Evolutionary conservation across 2,329 filamentous ascomycete genomes (phyloP), one percentile per base, ranked within the genome.

Genomic region (Drechslerella coelobrocha): DNA sequence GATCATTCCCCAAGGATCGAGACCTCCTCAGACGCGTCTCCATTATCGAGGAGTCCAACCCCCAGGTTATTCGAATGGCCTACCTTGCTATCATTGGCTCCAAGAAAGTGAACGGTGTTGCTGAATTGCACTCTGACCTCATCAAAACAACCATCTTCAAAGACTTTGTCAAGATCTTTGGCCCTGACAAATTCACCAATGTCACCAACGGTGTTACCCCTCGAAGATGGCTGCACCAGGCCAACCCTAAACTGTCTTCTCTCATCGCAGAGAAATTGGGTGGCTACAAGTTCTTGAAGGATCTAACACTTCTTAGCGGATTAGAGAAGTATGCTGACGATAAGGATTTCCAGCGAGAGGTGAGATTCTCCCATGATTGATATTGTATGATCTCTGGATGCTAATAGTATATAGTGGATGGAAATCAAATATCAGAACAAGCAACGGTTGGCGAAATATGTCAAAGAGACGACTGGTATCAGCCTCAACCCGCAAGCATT

Each of bases 61-160:
- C 92, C 45, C 96, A 97, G 85, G 96, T 97, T 90, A 88, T 99
- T 72, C 89, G 93, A 78, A 99, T 99, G 94, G 94, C 94, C 1
- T 94, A 86, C 80, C 82, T 99, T 55, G 94, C 94, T 73, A 89
- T 97, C 78, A 92, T 99, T 76, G 94, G 94, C 51, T 97, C 94
- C 34, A 94, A 97, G 86, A 99, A 97, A 83, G 92, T 99, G 82
- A 99, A 99, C 75, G 94, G 94, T 79, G 94, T 99, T 34, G 94
- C 94, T 31, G 94, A 99, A 81, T 82, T 99, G 74, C 94, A 99
- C 81, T 99, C 94, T 0, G 94, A 99, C 78, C 84, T 99, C 66
- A 96, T 99, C 83, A 94, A 94, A 83, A 95, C 92, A 0, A 99
- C 94, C n/a, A 96, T 99, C 75, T 97, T 99, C 86, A 97, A 94